Evolutionary conservation across 164 flowering plant genomes (phyloP).

Genomic region (Berberis vulgaris): DNA sequence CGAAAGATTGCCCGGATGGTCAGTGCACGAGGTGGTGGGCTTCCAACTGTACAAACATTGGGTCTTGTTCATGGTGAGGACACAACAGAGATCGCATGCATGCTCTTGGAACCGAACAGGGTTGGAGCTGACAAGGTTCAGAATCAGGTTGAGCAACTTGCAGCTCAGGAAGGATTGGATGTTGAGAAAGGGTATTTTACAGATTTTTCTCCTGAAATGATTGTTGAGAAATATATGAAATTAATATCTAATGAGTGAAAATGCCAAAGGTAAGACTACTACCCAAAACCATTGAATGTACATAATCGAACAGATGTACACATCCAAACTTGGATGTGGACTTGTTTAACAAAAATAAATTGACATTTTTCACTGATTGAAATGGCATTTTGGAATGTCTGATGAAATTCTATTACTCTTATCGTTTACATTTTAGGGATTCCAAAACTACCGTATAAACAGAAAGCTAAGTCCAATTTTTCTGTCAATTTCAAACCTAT

Average conservation of each 20-base stretch:
- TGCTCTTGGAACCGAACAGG: slow-evolving; percentile 50
- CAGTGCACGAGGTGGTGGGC: slow-evolving; percentile 75
- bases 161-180: slow-evolving; percentile 52
- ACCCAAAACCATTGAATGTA: too few relatives aligned
- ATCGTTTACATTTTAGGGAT: too few relatives aligned
- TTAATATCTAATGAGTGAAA: slow-evolving; percentile 1
- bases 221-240: slow-evolving; percentile 13
- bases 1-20: slow-evolving; percentile 57
- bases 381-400: too few relatives aligned
- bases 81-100: slow-evolving; percentile 62
- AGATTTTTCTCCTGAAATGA: slow-evolving; percentile 44
- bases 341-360: too few relatives aligned
- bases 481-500: neutral
- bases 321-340: too few relatives aligned
- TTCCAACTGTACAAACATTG: slow-evolving; percentile 58
- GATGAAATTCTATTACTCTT: too few relatives aligned
- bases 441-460: too few relatives aligned
- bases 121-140: slow-evolving; percentile 69
- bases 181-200: slow-evolving; percentile 77
- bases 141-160: slow-evolving; percentile 45
- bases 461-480: too few relatives aligned
- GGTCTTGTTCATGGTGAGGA: slow-evolving; percentile 64
- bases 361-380: too few relatives aligned
- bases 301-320: too few relatives aligned
- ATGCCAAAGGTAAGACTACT: neutral